Evolutionary conservation across 2,329 filamentous ascomycete species (phyloP).

Genomic region (Aspergillus caelatus): DNA sequence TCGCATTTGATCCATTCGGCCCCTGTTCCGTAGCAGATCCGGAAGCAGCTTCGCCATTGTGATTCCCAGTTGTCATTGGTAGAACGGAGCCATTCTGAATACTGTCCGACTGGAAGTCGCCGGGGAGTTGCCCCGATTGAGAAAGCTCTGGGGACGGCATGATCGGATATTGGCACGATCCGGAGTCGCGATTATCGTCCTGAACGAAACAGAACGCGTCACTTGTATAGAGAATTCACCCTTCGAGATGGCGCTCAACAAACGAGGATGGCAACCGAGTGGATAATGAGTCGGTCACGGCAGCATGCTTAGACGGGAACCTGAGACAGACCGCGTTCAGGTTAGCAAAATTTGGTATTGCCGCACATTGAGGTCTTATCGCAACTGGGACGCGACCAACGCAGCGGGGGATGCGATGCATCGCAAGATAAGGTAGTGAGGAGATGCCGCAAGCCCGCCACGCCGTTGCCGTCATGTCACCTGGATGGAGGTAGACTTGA

Average conservation of each 20-base stretch:
- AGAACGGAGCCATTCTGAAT: conserved; percentile 29
- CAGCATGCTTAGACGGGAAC: conserved; percentile 34
- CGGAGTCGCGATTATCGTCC: conserved; percentile 5
- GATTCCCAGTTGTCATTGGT: conserved; percentile 22
- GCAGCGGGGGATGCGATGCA: conserved; percentile 16
- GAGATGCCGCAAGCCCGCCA: conserved; percentile 17
- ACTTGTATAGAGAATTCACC: conserved; percentile 25
- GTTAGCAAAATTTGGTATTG: conserved; percentile 17
- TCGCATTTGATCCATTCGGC: conserved; percentile 45
- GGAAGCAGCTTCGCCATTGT: conserved; percentile 24
- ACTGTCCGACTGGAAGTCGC: conserved; percentile 26
- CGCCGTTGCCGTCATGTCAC: not conserved
- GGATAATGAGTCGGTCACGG: conserved; percentile 22
- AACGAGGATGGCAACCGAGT: conserved; percentile 24
- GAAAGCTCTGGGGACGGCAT: conserved; percentile 42
- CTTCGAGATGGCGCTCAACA: conserved; percentile 26
- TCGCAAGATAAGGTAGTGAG: conserved; percentile 10
- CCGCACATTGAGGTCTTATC: conserved; percentile 6
- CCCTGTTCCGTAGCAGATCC: conserved; percentile 28
- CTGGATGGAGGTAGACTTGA: not conserved
- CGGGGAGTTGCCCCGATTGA: conserved; percentile 27
- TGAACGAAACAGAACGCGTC: conserved; percentile 18
- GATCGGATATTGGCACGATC: conserved; percentile 13
- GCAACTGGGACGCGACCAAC: conserved; percentile 19
- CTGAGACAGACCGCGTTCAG: conserved; percentile 14